These are phyloP conservation scores for Chamaecyparis obtusa DNA, from an alignment of 75 land plant species.

Conservation along the genomic window DNA sequence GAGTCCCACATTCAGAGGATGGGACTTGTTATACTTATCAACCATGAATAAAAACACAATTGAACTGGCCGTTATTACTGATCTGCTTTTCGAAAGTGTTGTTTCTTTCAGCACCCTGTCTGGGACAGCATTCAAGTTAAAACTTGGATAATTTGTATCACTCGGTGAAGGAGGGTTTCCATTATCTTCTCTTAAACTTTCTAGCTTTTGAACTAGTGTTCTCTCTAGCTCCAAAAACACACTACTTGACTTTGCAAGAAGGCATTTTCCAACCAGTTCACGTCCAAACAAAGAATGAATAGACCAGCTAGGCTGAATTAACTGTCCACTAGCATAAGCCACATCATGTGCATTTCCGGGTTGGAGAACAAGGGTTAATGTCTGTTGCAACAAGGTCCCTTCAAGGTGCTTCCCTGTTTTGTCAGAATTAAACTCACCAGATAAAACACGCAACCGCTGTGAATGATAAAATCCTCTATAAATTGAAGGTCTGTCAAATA, in stretches of 20 bases:
- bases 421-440: conserved; percentile 32
- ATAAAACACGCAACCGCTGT: conserved; percentile 59
- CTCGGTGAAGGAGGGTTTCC: background rate
- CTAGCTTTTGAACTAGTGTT: conserved; percentile 43
- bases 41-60: conserved; percentile 36
- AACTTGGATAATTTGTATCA: conserved; percentile 26
- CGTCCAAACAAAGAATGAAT: conserved; percentile 68
- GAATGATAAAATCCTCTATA: conserved; percentile 88
- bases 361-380: conserved; percentile 79
- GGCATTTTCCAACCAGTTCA: conserved; percentile 58
- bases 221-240: conserved; percentile 79
- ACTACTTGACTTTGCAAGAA: conserved; percentile 78
- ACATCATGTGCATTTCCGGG: conserved; percentile 20
- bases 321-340: conserved; percentile 9
- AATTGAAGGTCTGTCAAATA: conserved; percentile 91
- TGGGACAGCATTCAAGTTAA: conserved; percentile 50
- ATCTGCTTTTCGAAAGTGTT: background rate
- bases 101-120: conserved; percentile 44
- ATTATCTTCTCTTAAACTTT: conserved; percentile 10
- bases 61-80: conserved; percentile 17
- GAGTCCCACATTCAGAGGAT: conserved; percentile 71
- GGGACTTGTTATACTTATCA: conserved; percentile 27
- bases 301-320: conserved; percentile 81
- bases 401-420: conserved; percentile 4
- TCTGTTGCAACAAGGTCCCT: conserved; percentile 72